Percentiles rank a stretch among this genome's conserved stretches.
These are phyloP conservation scores for Senna tora DNA, from an alignment of 306 rosid genomes.

Conservation along the genomic window DNA sequence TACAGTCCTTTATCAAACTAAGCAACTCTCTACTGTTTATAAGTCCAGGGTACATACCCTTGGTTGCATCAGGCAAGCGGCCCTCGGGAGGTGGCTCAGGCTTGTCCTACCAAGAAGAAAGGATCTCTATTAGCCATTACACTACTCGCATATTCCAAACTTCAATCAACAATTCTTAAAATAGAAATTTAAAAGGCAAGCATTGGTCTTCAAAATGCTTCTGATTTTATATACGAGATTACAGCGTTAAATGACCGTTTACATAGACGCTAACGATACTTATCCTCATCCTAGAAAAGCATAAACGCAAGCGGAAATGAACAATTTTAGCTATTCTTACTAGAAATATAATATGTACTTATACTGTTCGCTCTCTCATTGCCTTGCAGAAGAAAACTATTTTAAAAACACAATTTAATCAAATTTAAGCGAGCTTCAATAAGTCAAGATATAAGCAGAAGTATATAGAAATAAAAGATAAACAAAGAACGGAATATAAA, in stretches of 20 bases:
- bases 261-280: neutral
- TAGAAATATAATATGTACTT: no score
- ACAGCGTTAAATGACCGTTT: neutral
- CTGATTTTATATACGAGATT: neutral
- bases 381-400: no score
- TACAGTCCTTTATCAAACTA: neutral
- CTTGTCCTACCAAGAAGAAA: conserved; percentile 64
- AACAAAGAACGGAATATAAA: neutral
- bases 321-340: no score
- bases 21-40: no score
- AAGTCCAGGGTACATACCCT: conserved; percentile 48
- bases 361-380: no score
- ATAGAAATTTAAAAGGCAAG: neutral
- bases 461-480: neutral
- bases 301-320: no score
- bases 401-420: no score
- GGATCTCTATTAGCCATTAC: neutral
- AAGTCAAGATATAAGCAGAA: neutral
- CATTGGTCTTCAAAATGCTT: neutral
- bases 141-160: neutral
- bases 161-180: neutral
- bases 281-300: neutral
- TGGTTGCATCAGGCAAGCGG: conserved; percentile 82
- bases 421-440: neutral
- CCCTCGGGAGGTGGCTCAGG: conserved; percentile 84